Base-by-base conservation (phyloP, 768 basidiomycete genomes). In the Trametes cubensis region DNA sequence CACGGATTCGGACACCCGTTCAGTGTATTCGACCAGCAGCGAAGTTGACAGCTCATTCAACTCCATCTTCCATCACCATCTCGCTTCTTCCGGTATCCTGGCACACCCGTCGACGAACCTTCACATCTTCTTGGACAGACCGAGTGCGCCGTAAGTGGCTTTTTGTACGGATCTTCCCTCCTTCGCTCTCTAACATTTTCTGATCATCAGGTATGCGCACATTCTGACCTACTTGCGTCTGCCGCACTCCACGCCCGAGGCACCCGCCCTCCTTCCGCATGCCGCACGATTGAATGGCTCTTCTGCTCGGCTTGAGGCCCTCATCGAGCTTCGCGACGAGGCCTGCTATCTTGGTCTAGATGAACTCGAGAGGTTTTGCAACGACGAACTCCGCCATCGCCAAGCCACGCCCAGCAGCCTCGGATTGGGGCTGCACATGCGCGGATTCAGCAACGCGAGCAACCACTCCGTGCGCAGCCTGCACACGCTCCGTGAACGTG, bases 321-420 rank as follows among this genome's bases (percentile, higher is more conserved):
- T 94, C 23, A 80, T 90, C 46, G 88, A 91, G 62, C 82, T 93
- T 23, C 84, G 90, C 13, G 90, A 94, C 65, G 92, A 94, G 70
- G 88, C 92, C 2, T 77, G 78, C 44, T 92, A 85, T 69, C 83
- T 94, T n/a, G 85, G 83, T 26, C 84, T 94, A 55, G 80, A 81
- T 0, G 81, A 81, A 47, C 80, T 94, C 18, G 78, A 83, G 62
- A 80, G 78, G 63, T 79, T 94, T 2, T 93, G 92, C 69, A 73
- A 75, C 8, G 84, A 85, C 18, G 89, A 93, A 74, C 79, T 92
- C 40, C 80, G 81, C 20, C 78, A 79, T 28, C 78, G 80, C 26
- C 82, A 82, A 51, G 30, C 48, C 18, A 51, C 58, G 8, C 63
- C 63, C 6, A 77, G 73, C 28, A 70, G 78, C 26, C 72, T 77